phyloP scores from a whole-genome alignment of 139 green algal species.

The Tetraselmis chui region DNA sequence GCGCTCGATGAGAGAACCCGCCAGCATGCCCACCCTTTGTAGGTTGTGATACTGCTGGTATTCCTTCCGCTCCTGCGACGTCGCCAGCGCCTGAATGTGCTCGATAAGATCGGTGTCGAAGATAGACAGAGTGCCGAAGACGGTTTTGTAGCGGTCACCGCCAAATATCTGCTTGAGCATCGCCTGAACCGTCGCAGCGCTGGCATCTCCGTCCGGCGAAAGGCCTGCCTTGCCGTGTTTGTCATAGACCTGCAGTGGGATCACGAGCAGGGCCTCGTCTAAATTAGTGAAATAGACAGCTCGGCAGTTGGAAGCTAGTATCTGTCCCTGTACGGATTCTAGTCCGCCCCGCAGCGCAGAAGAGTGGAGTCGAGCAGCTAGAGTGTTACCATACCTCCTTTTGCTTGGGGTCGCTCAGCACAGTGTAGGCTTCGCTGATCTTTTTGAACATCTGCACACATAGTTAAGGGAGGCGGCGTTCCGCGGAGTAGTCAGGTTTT shows the following conservation, averaged over 20 bases:
- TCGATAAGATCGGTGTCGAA: background rate
- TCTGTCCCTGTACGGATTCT: too few relatives aligned
- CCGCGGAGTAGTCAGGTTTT: too few relatives aligned
- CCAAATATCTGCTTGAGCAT: background rate
- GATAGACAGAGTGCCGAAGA: background rate
- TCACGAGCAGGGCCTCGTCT: too few relatives aligned
- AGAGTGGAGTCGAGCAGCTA: too few relatives aligned
- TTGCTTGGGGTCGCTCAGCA: constrained; percentile 73
- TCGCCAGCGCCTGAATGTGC: background rate
- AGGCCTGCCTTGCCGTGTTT: background rate
- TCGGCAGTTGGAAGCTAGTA: too few relatives aligned
- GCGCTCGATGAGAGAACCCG: background rate
- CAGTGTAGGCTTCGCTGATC: constrained; percentile 69
- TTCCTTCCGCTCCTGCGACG: background rate
- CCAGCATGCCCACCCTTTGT: background rate
- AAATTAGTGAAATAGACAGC: too few relatives aligned
- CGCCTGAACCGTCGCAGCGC: background rate
- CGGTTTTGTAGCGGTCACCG: background rate
- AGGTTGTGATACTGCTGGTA: background rate
- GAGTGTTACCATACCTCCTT: constrained; percentile 67
- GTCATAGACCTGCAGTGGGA: too few relatives aligned
- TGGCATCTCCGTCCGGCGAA: background rate
- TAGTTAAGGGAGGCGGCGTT: too few relatives aligned
- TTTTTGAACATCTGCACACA: constrained; percentile 18
- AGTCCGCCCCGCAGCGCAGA: too few relatives aligned